phyloP scores from a whole-genome alignment of 2,329 filamentous ascomycete genomes.

The Simplicillium sp. region DNA sequence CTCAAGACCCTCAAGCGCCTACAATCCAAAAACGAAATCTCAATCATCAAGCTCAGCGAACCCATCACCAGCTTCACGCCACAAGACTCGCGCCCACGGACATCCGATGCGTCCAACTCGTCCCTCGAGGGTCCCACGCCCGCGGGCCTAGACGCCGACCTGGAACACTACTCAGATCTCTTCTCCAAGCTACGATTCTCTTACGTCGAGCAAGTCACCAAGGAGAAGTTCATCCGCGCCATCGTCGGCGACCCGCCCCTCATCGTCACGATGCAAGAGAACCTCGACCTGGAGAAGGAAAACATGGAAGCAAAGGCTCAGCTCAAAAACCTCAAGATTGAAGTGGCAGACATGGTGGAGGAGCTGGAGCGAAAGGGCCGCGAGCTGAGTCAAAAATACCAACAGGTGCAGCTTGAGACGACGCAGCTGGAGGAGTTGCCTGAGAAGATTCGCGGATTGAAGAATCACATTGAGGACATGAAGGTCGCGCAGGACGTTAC shows the following conservation, averaged over 20 bases:
- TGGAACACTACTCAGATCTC: constrained; percentile 86
- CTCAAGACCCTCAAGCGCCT: constrained; percentile 42
- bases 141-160: constrained; percentile 69
- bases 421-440: constrained; percentile 42
- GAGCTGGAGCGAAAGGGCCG: constrained; percentile 59
- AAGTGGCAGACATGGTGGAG: constrained; percentile 63
- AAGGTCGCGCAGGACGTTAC: constrained; percentile 25
- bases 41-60: constrained; percentile 69
- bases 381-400: constrained; percentile 46
- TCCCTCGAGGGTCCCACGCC: constrained; percentile 61
- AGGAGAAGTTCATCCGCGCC: constrained; percentile 91
- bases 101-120: constrained; percentile 62
- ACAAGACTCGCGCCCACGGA: constrained; percentile 37
- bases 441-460: constrained; percentile 34
- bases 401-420: constrained; percentile 38
- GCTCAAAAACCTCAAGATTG: constrained; percentile 70
- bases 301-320: constrained; percentile 64
- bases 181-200: constrained; percentile 95
- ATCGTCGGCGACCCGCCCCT: constrained; percentile 86
- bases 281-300: constrained; percentile 61
- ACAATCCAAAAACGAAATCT: constrained; percentile 51
- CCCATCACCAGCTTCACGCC: constrained; percentile 50
- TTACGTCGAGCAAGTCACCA: constrained; percentile 96
- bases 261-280: constrained; percentile 75
- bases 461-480: constrained; percentile 36